Base-by-base conservation (phyloP, 2,329 filamentous ascomycete genomes). In the Curvularia spicifera region DNA sequence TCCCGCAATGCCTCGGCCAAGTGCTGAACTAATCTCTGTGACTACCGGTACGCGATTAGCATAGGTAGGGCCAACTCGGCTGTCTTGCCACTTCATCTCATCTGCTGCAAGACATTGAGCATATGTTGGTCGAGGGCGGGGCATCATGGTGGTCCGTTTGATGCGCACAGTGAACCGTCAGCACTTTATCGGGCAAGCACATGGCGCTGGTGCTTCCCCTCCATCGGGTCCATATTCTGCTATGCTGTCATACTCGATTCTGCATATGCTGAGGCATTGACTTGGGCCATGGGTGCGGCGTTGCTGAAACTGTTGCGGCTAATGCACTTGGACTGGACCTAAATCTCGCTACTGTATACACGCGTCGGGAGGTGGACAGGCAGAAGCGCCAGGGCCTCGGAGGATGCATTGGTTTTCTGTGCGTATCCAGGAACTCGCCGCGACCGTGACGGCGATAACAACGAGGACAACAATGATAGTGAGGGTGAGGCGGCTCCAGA, bases 311-410 rank as follows among this genome's bases (percentile, higher is more conserved):
- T 31, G 15, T 13, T 26, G 44, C 48, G 18, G 51, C 55, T 57
- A 57, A 53, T 57, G 50, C 50, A 48, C 35, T 24, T 45, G 35
- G 55, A 24, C 55, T 54, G 50, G 39, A 53, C 42, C 55, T 40
- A 45, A 46, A 33, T 44, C 29, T 57, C 39, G 31, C 31, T 57
- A 48, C 42, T 39, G 28, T 45, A 51, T 49, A 49, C 44, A 37
- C 20, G 28, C 26, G 24, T 37, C 15, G 15, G 15, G 13, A 15
- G n/a, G 10, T 4, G 18, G n/a, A 13, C 28, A n/a, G 18, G 18
- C 29, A 20, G 44, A 20, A 20, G 44, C 15, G 29, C 26, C 37
- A 9, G 31, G 35, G 29, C 31, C 44, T 44, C 9, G 20, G 10
- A 15, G 12, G 24, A 15, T 28, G n/a, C 18, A n/a, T 39, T 24